These are phyloP conservation scores for Populus tomentosa DNA, from an alignment of 441 rosid genomes.

Conservation along the genomic window DNA sequence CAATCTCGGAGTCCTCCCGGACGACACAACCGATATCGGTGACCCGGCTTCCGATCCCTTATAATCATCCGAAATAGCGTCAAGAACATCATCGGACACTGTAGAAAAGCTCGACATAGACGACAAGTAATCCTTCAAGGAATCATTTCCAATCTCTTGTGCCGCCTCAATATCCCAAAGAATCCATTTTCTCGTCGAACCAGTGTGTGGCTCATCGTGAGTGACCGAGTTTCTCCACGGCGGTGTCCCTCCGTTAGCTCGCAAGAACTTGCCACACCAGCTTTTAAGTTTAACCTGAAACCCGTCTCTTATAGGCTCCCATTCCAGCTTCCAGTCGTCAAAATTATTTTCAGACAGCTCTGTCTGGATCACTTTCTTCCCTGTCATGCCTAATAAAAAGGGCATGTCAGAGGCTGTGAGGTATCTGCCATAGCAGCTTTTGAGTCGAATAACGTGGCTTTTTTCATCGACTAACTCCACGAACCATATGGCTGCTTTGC, in stretches of 20 bases:
- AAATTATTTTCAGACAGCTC: conserved; percentile 31
- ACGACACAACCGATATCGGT: conserved; percentile 30
- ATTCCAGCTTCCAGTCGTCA: conserved; percentile 63
- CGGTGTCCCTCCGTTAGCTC: conserved; percentile 90
- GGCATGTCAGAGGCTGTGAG: conserved; percentile 70
- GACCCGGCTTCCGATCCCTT: conserved; percentile 41
- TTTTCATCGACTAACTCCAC: conserved; percentile 35
- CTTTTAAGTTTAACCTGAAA: conserved; percentile 55
- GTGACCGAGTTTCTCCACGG: conserved; percentile 94
- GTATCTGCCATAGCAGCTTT: conserved; percentile 43
- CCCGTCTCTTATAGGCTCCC: conserved; percentile 83
- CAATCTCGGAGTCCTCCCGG: conserved; percentile 30
- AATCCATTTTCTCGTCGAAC: conserved; percentile 60
- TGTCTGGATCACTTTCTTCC: conserved; percentile 62
- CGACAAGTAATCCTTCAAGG: conserved; percentile 31
- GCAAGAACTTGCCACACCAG: conserved; percentile 61
- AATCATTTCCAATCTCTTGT: conserved; percentile 29
- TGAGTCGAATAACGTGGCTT: conserved; percentile 32
- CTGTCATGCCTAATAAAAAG: conserved; percentile 78
- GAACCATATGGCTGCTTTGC: conserved; percentile 39
- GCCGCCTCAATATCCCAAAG: conserved; percentile 70
- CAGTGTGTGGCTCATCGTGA: conserved; percentile 72
- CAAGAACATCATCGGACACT: conserved; percentile 45
- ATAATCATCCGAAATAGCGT: conserved; percentile 38
- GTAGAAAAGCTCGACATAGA: conserved; percentile 58